Percentiles rank a stretch among this genome's conserved stretches.
These are phyloP conservation scores for Somion occarium DNA, from an alignment of 1,284 basidiomycete species.

Conservation along the genomic window DNA sequence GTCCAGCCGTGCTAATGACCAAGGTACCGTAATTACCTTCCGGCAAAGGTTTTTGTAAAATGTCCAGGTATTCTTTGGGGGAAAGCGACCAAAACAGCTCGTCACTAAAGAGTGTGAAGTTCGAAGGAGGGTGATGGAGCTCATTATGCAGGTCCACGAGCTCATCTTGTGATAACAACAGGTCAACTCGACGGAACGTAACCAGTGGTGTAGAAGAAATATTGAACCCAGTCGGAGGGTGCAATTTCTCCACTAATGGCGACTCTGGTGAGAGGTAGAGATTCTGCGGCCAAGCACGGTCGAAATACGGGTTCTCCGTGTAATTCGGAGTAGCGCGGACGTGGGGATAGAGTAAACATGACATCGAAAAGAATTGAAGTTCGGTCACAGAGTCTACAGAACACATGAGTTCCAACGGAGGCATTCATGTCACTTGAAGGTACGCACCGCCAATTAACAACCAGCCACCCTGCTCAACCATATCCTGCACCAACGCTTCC, in stretches of 20 bases:
- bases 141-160: conserved; percentile 40
- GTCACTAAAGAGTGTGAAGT: conserved; percentile 43
- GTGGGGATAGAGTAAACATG: conserved; percentile 58
- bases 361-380: conserved; percentile 66
- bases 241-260: conserved; percentile 35
- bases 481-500: conserved; percentile 41
- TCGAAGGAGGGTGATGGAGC: conserved; percentile 12
- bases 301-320: conserved; percentile 44
- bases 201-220: conserved; percentile 52
- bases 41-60: conserved; percentile 43
- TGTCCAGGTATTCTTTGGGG: conserved; percentile 45
- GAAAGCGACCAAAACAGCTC: conserved; percentile 50
- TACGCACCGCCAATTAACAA: conserved; percentile 53
- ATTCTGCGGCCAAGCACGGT: conserved; percentile 58
- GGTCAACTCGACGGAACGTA: conserved; percentile 57
- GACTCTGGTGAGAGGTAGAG: conserved; percentile 53
- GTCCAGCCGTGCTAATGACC: conserved; percentile 57
- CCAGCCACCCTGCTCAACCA: conserved; percentile 67
- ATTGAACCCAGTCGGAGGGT: conserved; percentile 46
- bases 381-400: conserved; percentile 56
- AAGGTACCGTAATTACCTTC: conserved; percentile 52
- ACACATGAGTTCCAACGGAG: too few species aligned
- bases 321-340: conserved; percentile 60
- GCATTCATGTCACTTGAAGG: neutral
- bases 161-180: conserved; percentile 46